Base-by-base conservation (phyloP, 495 filamentous ascomycete species). In the Penicillium salamii region DNA sequence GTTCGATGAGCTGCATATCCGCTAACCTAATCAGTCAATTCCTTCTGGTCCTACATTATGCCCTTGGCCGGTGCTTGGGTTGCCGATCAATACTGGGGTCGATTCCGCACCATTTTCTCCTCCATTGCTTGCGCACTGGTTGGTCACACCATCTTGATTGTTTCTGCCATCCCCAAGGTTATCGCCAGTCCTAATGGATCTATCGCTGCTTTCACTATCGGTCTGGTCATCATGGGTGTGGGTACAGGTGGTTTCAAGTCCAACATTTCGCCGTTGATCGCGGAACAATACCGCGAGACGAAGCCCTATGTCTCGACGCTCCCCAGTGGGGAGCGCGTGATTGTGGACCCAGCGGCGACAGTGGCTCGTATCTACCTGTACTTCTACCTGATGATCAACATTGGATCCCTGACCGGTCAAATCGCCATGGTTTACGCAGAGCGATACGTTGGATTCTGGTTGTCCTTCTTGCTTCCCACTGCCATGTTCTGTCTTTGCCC, bases 391-490 rank as follows among this genome's bases (percentile, higher is more conserved):
- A 85, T 87, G 68, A 84, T 91, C 43, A 78, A 78, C 37, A 50
- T 76, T 12, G 74, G 69, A 6, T 73, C 77, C 1, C 42, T 82
- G 32, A 7, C 44, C 28, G 52, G 61, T 45, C 49, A 69, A 49
- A 57, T 65, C 14, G 48, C 48, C 64, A 67, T 61, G 52, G 77
- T 51, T 55, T 76, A 65, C 41, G 44, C 67, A 12, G 46, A 68
- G 42, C 79, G 85, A 49, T 88, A 87, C 45, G 82, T 90, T 46
- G 87, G 87, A 17, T 91, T 89, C 71, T 91, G 80, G 75, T 74
- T 89, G 45, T 85, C 85, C 12, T 90, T 84, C 67, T 85, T 79
- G 65, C 76, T 88, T 7, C 84, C 85, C 6, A 86, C 83, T 1
- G 53, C 73, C 79, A 15, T 88, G 67, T 66, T 71, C 61, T 71